These are phyloP conservation scores for Acanthamoeba culbertsoni DNA, from an alignment of 208 protist species.

Conservation along the genomic window DNA sequence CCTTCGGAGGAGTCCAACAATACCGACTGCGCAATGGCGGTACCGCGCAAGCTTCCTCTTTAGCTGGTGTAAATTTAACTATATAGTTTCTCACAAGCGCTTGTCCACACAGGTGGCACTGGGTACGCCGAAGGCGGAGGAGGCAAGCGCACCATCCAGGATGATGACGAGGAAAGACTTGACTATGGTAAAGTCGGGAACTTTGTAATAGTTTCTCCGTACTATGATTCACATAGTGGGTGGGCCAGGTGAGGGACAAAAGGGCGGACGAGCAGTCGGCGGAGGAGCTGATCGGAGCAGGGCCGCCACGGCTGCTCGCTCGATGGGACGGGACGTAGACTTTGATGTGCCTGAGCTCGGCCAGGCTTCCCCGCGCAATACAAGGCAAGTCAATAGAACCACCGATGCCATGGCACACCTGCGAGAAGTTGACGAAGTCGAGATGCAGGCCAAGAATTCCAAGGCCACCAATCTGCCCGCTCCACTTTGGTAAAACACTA, in stretches of 20 bases:
- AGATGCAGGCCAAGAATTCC: neutral
- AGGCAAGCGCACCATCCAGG: no score
- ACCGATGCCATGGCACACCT: neutral
- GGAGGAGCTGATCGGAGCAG: neutral
- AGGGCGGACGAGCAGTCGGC: neutral
- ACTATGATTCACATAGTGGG: no score
- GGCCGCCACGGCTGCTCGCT: neutral
- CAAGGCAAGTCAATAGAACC: neutral
- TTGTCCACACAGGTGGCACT: no score
- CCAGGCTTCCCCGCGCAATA: neutral
- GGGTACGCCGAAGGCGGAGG: no score
- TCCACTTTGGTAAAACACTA: neutral
- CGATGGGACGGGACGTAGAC: neutral
- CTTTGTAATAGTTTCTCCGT: no score
- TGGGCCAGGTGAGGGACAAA: neutral
- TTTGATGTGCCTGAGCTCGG: neutral
- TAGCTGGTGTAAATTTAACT: no score
- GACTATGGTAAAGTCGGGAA: no score
- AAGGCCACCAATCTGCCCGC: neutral
- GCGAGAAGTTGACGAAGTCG: neutral
- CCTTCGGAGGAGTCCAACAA: neutral
- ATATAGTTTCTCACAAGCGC: no score
- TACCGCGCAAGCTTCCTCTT: no score
- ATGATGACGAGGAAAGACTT: no score
- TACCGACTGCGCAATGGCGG: neutral